Conservation (phyloP, 345 rosid genomes). For the Acer yangbiense region DNA sequence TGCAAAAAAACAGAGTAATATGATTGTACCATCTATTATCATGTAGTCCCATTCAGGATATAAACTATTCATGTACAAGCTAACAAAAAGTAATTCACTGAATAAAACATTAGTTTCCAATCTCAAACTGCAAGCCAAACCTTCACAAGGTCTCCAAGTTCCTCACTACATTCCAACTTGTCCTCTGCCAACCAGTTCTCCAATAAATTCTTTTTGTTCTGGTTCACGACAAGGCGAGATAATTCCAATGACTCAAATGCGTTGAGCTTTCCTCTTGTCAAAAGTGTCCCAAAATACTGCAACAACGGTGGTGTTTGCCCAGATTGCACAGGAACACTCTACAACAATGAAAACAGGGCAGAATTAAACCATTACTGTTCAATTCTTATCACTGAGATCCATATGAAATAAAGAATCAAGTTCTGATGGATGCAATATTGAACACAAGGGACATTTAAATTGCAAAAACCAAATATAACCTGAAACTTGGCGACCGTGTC, state of each 20-base stretch:
- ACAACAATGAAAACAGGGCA: slow-evolving; percentile 21
- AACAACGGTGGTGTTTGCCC: slow-evolving; percentile 98
- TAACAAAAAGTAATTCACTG: not conserved
- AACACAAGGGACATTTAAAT: not conserved
- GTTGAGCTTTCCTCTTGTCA: slow-evolving; percentile 94
- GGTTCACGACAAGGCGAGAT: slow-evolving; percentile 98
- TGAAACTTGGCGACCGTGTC: slow-evolving; percentile 98
- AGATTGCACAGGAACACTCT: slow-evolving; percentile 99
- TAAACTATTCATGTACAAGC: not conserved
- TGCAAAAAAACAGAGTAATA: not conserved
- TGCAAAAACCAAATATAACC: slow-evolving; percentile 46
- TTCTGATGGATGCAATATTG: slow-evolving; percentile 10
- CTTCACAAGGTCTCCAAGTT: slow-evolving; percentile 99
- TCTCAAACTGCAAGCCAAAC: slow-evolving; percentile 41
- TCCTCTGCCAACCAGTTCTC: slow-evolving; percentile 99
- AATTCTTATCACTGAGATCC: slow-evolving; percentile 11
- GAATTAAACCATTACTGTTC: not conserved
- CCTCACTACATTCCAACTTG: slow-evolving; percentile 98
- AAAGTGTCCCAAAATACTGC: slow-evolving; percentile 97
- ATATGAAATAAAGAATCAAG: not conserved
- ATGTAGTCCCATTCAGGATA: not conserved
- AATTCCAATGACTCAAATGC: slow-evolving; percentile 96
- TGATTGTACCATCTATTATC: not conserved
- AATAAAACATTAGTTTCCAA: not conserved
- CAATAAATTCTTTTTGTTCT: slow-evolving; percentile 94